Evolutionary conservation across 148 eudicot genomes (phyloP).

Genomic region (Camellia granthamiana): DNA sequence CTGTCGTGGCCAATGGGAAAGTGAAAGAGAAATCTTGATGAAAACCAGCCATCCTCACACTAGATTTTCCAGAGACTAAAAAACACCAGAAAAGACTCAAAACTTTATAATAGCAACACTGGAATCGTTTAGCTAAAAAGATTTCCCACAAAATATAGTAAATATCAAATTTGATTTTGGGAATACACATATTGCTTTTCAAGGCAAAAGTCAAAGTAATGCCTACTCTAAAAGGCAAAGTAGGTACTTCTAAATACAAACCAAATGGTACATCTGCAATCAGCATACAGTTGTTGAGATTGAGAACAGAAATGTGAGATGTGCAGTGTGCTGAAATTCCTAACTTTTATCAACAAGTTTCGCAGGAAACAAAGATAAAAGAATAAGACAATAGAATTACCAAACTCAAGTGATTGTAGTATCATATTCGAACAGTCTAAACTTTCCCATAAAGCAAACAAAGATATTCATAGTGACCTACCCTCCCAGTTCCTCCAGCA

Average conservation of each 20-base stretch:
- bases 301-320: background rate
- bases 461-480: constrained; percentile 15
- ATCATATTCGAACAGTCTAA: background rate
- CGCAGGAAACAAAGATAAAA: background rate
- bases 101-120: background rate
- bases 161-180: background rate
- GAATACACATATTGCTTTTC: background rate
- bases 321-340: background rate
- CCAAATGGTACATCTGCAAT: background rate
- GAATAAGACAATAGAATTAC: background rate
- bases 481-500: constrained; percentile 30
- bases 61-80: background rate
- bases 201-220: background rate
- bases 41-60: background rate
- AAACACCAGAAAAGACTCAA: background rate
- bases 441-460: background rate
- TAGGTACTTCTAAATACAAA: background rate
- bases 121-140: background rate
- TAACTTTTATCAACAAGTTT: background rate
- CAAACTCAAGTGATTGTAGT: background rate
- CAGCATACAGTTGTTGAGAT: background rate
- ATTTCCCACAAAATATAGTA: background rate
- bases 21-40: background rate
- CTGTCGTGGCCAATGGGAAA: background rate
- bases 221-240: background rate